Conservation (phyloP, 495 filamentous ascomycete species). For the Aspergillus nanangensis region DNA sequence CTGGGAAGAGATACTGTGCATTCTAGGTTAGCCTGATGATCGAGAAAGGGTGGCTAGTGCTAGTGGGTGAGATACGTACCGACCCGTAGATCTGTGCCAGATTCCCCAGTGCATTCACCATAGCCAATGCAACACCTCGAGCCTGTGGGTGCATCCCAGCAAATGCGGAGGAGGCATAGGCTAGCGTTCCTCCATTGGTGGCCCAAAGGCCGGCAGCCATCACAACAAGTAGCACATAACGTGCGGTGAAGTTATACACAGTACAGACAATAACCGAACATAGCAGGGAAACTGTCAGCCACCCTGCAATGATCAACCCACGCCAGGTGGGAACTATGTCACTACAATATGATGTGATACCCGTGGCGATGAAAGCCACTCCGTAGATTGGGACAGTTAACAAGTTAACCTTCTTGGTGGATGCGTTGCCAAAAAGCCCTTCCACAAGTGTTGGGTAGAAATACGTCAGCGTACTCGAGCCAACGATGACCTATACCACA, state of each 20-base stretch:
- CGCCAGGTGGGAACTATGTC: slow-evolving; percentile 27
- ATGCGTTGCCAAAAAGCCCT: slow-evolving; percentile 38
- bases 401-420: slow-evolving; percentile 32
- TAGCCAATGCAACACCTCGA: slow-evolving; percentile 40
- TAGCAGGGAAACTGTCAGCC: slow-evolving; percentile 34
- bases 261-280: slow-evolving; percentile 38
- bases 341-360: slow-evolving; percentile 25
- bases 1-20: slow-evolving; percentile 5
- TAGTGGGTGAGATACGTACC: slow-evolving; percentile 5
- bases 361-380: slow-evolving; percentile 36
- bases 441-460: slow-evolving; percentile 50
- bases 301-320: slow-evolving; percentile 26
- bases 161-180: slow-evolving; percentile 40
- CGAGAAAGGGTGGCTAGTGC: neutral
- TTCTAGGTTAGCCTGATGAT: neutral
- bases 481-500: slow-evolving; percentile 23
- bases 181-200: slow-evolving; percentile 38
- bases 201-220: slow-evolving; percentile 48
- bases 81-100: slow-evolving; percentile 48
- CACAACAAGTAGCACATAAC: slow-evolving; percentile 49
- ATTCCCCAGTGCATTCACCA: slow-evolving; percentile 48
- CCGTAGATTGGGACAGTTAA: slow-evolving; percentile 37
- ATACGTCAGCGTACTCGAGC: slow-evolving; percentile 42
- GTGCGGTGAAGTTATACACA: slow-evolving; percentile 40
- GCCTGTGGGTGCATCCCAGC: slow-evolving; percentile 24